phyloP scores from a whole-genome alignment of 2,329 filamentous ascomycete genomes.

The Shiraia sp. region DNA sequence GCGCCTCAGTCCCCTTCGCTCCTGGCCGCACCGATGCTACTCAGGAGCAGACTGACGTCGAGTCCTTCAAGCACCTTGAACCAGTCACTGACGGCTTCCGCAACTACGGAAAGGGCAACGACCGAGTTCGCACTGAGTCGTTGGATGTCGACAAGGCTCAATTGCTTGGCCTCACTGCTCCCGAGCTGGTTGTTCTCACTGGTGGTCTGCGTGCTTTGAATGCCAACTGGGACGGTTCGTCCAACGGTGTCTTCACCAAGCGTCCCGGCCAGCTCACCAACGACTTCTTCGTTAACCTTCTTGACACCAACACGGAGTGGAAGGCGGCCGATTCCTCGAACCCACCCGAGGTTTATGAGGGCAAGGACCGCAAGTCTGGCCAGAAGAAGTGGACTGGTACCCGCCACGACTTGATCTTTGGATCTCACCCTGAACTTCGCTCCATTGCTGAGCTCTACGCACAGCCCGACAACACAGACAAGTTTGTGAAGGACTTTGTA shows the following conservation, averaged over 20 bases:
- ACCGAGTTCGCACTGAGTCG: slow-evolving; percentile 67
- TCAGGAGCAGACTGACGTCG: slow-evolving; percentile 70
- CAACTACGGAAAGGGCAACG: slow-evolving; percentile 70
- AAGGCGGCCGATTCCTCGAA: slow-evolving; percentile 53
- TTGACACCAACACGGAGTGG: slow-evolving; percentile 70
- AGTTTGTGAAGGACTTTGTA: slow-evolving; percentile 74
- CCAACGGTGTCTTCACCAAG: slow-evolving; percentile 69
- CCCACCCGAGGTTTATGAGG: slow-evolving; percentile 61
- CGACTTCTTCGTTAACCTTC: slow-evolving; percentile 81
- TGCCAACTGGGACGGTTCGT: slow-evolving; percentile 72
- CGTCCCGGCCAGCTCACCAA: slow-evolving; percentile 71
- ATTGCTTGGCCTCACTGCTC: slow-evolving; percentile 70
- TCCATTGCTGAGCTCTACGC: slow-evolving; percentile 73
- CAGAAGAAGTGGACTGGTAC: slow-evolving; percentile 70
- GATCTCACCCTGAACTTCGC: slow-evolving; percentile 74
- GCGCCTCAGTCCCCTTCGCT: slow-evolving; percentile 69
- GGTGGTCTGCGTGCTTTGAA: slow-evolving; percentile 73
- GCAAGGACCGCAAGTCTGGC: slow-evolving; percentile 67
- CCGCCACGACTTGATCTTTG: slow-evolving; percentile 71
- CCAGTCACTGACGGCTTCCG: slow-evolving; percentile 76
- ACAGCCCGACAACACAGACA: slow-evolving; percentile 60
- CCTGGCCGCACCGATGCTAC: slow-evolving; percentile 73
- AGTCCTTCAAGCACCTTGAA: slow-evolving; percentile 68
- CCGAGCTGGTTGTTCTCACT: slow-evolving; percentile 71
- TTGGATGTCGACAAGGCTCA: slow-evolving; percentile 73